Base-by-base conservation (phyloP, 108 stramenopile genomes). In the Cyclotella cryptica region DNA sequence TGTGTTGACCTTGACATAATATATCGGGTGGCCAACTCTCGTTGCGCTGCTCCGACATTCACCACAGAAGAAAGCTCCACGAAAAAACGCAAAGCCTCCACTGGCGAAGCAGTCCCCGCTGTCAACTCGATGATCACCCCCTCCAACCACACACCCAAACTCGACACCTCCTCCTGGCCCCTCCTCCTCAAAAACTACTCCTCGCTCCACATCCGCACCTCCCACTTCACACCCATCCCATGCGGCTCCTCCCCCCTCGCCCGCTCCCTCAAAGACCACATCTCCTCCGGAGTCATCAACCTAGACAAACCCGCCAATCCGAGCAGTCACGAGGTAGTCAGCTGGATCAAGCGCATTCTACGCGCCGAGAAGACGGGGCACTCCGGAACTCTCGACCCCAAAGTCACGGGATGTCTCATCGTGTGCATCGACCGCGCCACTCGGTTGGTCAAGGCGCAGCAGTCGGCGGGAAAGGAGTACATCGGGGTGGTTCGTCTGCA, bases 401-500 rank as follows among this genome's bases (percentile, higher is more conserved):
- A 99, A 87, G 99, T 99, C 14, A 99, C 99, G 0, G 99, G 99
- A 22, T 99, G 99, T 87, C 85, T 99, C 52, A 99, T 99, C 77
- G 99, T 99, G n/a, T 99, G 99, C 82, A 89, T 99, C 69, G 98
- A 99, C 86, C 92, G 99, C 12, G 98, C 98, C 72, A 99, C 99
- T 14, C 92, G 99, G 22, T 80, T 99, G 35, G 99, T 98, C 75
- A 99, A 99, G 88, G 94, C 98, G 18, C 99, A 99, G 84, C 99
- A 99, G 81, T 80, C 81, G 27, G 99, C 99, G 1, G 99, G 99
- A 11, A 99, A 99, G 80, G 97, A 98, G 83, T 99, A 99, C 86
- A 88, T 99, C 11, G 97, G 94, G 45, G 93, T 99, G n/a, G 97
- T 98, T 17, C 94, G 99, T 17, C 88, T 99, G 35, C 99, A 99